Base-by-base conservation (phyloP, 495 filamentous ascomycete genomes). In the Penicillium waksmanii region DNA sequence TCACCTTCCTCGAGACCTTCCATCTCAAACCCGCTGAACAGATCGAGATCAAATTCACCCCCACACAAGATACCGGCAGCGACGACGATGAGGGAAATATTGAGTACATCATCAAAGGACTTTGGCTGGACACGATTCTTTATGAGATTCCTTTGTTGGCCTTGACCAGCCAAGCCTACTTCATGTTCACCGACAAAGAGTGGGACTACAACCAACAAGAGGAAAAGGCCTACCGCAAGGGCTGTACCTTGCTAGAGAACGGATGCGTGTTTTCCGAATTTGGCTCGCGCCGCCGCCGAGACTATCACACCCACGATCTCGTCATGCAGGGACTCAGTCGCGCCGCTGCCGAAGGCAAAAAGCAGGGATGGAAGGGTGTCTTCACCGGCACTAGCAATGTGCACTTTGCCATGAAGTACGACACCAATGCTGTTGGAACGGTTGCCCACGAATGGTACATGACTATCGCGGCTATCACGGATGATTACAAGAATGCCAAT, bases 371-470 rank as follows among this genome's bases (percentile, higher is more conserved):
- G 64, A 68, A 77, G 6, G 95, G 95, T 1, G 86, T 85, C 59
- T 80, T 98, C 50, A 85, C 86, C 2, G 95, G 95, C 1, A 96
- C 95, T 1, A 97, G 93, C 72, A 98, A 98, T 68, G 96, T 98
- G 19, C 95, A 98, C 68, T 89, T 98, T 59, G 95, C 95, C 17
- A 96, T 96, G 90, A 90, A 91, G 68, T 91, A 94, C 70, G 85
- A 84, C 19, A 82, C 95, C 27, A 75, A 84, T 8, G 90, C 94
- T 0, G 86, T 98, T 18, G 95, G 95, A 15, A 98, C 95, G 3
- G 93, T 98, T 1, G 95, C 96, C 0, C 95, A 98, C 62, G 95
- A 98, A 75, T 98, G 96, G 96, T 97, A 96, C 77, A 98, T 98
- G 95, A 91, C 91, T 42, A 91, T 96, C 53, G 95, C 95, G 15